Evolutionary conservation across 257 asterid species (phyloP), one percentile per base, ranked within the genome.

Genomic region (Euphrasia confusa): DNA sequence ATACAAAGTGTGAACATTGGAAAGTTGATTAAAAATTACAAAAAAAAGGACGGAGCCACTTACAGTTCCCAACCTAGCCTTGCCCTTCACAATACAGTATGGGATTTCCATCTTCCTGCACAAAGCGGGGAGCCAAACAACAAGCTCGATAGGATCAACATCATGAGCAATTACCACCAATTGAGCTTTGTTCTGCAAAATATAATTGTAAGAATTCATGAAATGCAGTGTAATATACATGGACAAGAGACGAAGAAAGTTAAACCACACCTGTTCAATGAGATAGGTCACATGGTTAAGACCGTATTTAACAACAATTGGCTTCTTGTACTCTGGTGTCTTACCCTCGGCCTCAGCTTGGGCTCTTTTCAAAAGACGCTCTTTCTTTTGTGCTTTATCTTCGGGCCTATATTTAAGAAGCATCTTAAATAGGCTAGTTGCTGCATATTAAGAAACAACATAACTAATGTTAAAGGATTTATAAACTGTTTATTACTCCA

Each of bases 71-170:
- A 82, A 53, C 11, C 89, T 68, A 63, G 86, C 83, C 44, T 75
- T 83, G 21, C 89, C 86, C 74, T 80, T 83, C 6, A 80, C 86
- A 39, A 83, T 83, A 44, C 89, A 83, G 79, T 83, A 83, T 1
- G 89, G 84, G 65, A 80, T 80, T 45, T 83, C 89, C 89, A 83
- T 77, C 32, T 83, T 83, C 74, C 89, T 77, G 79, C 89, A 83
- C 13, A 83, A 53, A 4, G 89, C 84, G 4, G 89, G 86, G 11
- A 83, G 86, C 89, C 89, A 83, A 7, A 83, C 86, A 26, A 83
- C 89, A 75, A 83, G 12, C 67, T 83, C 89, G 26, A 83, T 83
- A 0, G 89, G 89, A 54, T 83, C 89, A 0, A 83, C 89, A 66
- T 83, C 89, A 48, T 83, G 89, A 9, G 86, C 89, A 6, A 83